Percentiles rank a stretch among this genome's conserved stretches.
Conservation (phyloP, 2,329 filamentous ascomycete genomes). For the Exserohilum turcica region DNA sequence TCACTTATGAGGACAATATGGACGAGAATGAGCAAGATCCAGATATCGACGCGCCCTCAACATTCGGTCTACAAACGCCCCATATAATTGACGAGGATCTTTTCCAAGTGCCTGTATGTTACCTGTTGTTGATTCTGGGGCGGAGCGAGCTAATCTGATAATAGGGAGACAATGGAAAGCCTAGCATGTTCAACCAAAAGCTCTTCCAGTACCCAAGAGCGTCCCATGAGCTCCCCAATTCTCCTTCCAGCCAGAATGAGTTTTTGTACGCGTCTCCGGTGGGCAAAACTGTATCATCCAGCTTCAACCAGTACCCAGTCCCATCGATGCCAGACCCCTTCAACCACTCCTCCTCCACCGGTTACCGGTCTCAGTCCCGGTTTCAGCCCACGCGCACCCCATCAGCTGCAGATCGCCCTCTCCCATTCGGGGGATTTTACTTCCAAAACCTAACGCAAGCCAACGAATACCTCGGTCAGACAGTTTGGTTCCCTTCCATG, state of each 20-base stretch:
- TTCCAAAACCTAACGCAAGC: background rate
- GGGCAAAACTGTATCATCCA: too few relatives aligned
- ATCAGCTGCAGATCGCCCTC: background rate
- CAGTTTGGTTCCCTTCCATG: slow-evolving; percentile 1
- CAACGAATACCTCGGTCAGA: background rate
- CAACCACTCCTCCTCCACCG: background rate
- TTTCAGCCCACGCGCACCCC: background rate
- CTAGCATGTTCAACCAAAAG: background rate
- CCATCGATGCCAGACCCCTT: background rate
- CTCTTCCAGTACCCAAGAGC: background rate
- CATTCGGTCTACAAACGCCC: background rate
- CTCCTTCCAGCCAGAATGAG: background rate
- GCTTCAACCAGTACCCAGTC: background rate
- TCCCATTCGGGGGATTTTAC: background rate
- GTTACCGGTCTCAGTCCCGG: background rate
- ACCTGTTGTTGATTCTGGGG: too few relatives aligned
- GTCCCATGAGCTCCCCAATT: background rate
- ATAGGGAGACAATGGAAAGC: background rate
- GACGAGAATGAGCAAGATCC: background rate
- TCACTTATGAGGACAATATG: background rate
- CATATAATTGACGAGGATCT: background rate
- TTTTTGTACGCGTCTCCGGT: background rate
- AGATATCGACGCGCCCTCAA: too few relatives aligned
- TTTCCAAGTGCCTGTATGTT: background rate
- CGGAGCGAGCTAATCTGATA: background rate